Conservation (phyloP, 2,329 filamentous ascomycete species). For the Grosmannia clavigera region DNA sequence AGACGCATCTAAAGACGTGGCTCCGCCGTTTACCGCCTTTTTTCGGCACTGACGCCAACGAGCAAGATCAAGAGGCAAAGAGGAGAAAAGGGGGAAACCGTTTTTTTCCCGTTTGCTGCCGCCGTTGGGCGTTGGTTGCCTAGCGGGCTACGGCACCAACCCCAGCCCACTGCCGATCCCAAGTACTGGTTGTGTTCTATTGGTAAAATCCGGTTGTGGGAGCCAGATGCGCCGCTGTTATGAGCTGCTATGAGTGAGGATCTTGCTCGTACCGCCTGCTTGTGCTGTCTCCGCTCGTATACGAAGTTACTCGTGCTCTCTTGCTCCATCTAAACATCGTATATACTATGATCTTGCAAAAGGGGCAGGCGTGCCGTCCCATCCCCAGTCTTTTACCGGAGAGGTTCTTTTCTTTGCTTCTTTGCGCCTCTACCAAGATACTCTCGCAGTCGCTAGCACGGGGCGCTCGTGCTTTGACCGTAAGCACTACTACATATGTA, state of each 20-base stretch:
- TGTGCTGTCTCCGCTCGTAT: not conserved
- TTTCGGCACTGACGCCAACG: not conserved
- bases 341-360: too few relatives aligned
- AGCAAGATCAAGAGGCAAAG: not conserved
- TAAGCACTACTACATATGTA: too few relatives aligned
- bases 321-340: not conserved
- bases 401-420: not conserved
- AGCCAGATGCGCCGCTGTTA: not conserved
- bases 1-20: not conserved
- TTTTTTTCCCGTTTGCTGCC: conserved; percentile 1
- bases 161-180: not conserved
- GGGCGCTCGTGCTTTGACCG: not conserved
- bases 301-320: not conserved
- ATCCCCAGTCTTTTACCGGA: not conserved
- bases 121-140: not conserved
- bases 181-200: not conserved
- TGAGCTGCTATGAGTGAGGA: not conserved
- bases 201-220: not conserved
- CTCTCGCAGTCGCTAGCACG: not conserved
- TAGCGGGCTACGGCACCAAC: conserved; percentile 1
- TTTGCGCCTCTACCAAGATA: not conserved
- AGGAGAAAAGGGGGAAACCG: not conserved
- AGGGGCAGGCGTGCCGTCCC: not conserved
- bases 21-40: not conserved
- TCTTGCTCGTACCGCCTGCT: not conserved